phyloP scores from a whole-genome alignment of 495 filamentous ascomycete species.

The Penicillium roqueforti region DNA sequence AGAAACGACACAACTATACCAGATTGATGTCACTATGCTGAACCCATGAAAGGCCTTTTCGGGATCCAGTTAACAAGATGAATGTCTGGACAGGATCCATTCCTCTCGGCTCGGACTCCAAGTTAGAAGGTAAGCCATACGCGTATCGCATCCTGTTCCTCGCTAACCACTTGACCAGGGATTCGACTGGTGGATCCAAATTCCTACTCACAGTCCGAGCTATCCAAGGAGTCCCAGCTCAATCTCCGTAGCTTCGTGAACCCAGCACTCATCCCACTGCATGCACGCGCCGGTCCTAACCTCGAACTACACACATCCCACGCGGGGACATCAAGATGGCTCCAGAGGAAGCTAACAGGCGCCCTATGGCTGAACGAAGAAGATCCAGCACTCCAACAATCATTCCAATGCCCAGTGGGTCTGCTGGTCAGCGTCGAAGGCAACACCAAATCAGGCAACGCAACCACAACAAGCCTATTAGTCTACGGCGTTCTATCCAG shows the following conservation, averaged over 20 bases:
- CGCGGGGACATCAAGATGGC: conserved; percentile 39
- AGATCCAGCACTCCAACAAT: conserved; percentile 29
- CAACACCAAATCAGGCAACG: conserved; percentile 17
- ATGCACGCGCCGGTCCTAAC: conserved; percentile 48
- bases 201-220: conserved; percentile 38
- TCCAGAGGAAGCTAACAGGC: conserved; percentile 33
- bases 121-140: conserved; percentile 33
- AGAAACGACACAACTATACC: background rate
- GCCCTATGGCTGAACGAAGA: conserved; percentile 36
- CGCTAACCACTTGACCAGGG: conserved; percentile 25
- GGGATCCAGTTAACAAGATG: conserved; percentile 24
- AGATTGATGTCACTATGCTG: background rate
- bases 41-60: background rate
- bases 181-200: conserved; percentile 38
- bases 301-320: conserved; percentile 43
- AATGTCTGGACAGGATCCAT: conserved; percentile 40
- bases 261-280: conserved; percentile 44
- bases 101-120: conserved; percentile 24
- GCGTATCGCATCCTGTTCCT: conserved; percentile 5
- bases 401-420: conserved; percentile 40
- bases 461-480: conserved; percentile 49
- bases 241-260: conserved; percentile 44
- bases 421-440: conserved; percentile 35
- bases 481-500: conserved; percentile 48
- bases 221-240: conserved; percentile 35